Conservation (phyloP, 139 green algal genomes). For the Coelastrella sp. region DNA sequence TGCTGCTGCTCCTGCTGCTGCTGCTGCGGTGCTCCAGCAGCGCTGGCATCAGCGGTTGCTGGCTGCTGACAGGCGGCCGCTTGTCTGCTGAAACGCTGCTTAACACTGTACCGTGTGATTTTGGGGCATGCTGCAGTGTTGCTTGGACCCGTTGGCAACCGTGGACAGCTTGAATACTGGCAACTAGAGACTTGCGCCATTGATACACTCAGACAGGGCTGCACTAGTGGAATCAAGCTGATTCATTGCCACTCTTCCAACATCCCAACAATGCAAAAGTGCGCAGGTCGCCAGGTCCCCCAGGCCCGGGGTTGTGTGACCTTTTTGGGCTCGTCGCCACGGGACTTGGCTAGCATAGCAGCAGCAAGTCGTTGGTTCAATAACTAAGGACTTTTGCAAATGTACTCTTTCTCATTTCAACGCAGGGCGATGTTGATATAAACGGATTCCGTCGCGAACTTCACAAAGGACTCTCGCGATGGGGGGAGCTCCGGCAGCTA, state of each 20-base stretch:
- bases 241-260: too few relatives aligned
- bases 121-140: background rate
- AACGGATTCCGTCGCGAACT: background rate
- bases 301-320: too few relatives aligned
- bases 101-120: background rate
- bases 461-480: background rate
- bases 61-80: background rate
- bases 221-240: too few relatives aligned
- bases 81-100: background rate
- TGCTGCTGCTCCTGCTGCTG: slow-evolving; percentile 4
- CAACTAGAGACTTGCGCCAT: too few relatives aligned
- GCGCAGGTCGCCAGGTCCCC: too few relatives aligned
- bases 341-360: too few relatives aligned
- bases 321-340: too few relatives aligned
- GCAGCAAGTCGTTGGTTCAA: background rate
- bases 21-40: background rate
- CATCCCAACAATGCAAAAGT: too few relatives aligned
- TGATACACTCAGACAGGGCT: too few relatives aligned
- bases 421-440: background rate
- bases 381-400: background rate
- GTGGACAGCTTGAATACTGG: background rate
- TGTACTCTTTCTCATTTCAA: too few relatives aligned
- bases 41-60: background rate
- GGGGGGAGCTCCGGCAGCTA: background rate
- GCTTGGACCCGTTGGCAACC: background rate